phyloP scores from a whole-genome alignment of 345 rosid species.

The Salix brachista region DNA sequence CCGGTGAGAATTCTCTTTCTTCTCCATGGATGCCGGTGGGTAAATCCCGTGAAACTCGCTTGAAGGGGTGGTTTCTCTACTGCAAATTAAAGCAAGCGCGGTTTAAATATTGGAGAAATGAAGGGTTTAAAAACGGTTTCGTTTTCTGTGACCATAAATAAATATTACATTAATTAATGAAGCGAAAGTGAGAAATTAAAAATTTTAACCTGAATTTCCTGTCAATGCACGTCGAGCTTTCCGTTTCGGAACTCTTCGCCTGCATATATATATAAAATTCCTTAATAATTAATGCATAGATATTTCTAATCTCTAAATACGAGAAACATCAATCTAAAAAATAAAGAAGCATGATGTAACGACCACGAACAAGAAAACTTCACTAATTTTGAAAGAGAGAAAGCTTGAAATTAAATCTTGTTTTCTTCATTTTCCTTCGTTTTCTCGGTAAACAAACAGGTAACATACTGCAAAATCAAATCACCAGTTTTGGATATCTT shows the following conservation, averaged over 20 bases:
- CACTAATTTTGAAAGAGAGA: neutral
- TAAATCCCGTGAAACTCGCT: conserved; percentile 30
- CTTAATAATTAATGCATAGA: neutral
- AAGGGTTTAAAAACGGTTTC: neutral
- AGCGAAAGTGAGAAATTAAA: neutral
- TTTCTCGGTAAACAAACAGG: neutral
- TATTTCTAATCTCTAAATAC: neutral
- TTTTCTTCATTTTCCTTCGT: neutral
- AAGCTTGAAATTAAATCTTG: neutral
- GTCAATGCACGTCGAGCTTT: conserved; percentile 38
- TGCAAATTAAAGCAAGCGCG: neutral
- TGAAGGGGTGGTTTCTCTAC: conserved; percentile 28
- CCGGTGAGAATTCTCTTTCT: neutral
- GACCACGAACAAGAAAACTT: neutral
- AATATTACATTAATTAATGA: conserved; percentile 5
- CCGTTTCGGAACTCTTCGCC: conserved; percentile 42
- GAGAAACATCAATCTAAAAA: neutral
- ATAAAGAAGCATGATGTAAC: neutral
- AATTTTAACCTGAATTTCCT: conserved; percentile 45
- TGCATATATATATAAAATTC: conserved; percentile 13
- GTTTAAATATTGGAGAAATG: neutral
- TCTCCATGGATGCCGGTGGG: conserved; percentile 8
- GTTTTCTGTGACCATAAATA: neutral
- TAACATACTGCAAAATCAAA: neutral
- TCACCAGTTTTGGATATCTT: neutral